Conservation (phyloP, 2,329 filamentous ascomycete genomes). For the Hypomyces perniciosus region DNA sequence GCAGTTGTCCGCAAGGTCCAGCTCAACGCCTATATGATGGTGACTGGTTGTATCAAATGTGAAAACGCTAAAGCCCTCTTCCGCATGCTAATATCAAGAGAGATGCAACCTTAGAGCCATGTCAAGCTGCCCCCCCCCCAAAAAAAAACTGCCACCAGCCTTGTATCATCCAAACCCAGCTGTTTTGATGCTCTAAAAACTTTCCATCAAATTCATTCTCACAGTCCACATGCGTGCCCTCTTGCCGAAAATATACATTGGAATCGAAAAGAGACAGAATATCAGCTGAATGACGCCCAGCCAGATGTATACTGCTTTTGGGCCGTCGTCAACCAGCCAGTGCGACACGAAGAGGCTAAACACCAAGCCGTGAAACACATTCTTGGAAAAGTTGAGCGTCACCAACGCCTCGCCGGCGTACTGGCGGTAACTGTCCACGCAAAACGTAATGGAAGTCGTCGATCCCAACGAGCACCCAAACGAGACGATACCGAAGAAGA, state of each 20-base stretch:
- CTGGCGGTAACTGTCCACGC: conserved; percentile 85
- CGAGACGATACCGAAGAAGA: conserved; percentile 88
- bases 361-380: conserved; percentile 82
- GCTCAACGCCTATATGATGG: no score
- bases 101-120: background rate
- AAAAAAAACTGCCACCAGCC: no score
- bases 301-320: conserved; percentile 72
- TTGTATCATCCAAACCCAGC: background rate
- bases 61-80: no score
- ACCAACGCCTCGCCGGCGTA: conserved; percentile 93
- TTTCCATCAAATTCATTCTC: conserved; percentile 79
- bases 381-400: conserved; percentile 91
- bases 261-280: conserved; percentile 68
- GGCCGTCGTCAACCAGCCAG: conserved; percentile 72
- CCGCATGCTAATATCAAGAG: background rate
- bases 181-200: conserved; percentile 34
- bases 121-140: background rate
- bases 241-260: conserved; percentile 94
- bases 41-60: no score
- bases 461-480: conserved; percentile 88
- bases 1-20: no score
- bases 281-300: conserved; percentile 81
- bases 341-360: conserved; percentile 83
- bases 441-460: conserved; percentile 90
- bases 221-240: conserved; percentile 91